These are phyloP conservation scores for Populus alba DNA, from an alignment of 345 rosid genomes.

Conservation along the genomic window DNA sequence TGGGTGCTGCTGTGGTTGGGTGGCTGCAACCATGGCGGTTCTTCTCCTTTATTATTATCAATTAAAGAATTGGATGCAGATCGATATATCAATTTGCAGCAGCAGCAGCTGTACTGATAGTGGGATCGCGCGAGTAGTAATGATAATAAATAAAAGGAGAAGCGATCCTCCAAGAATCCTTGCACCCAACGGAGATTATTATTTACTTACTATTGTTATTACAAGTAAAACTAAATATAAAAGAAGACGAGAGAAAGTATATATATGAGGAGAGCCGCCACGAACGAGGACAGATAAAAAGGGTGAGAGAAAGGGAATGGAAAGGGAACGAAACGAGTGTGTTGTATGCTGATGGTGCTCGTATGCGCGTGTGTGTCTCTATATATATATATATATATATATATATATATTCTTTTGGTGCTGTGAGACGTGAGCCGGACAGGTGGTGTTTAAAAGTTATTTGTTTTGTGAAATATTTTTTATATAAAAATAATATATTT, in stretches of 20 bases:
- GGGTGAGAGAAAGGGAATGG: not conserved
- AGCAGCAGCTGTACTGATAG: not conserved
- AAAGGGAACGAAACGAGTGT: not conserved
- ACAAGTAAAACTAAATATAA: not conserved
- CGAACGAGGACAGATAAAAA: not conserved
- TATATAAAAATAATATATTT: too few species aligned
- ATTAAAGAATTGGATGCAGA: not conserved
- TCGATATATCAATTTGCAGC: not conserved
- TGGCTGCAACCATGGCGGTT: conserved; percentile 56
- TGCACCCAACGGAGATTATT: not conserved
- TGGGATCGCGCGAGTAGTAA: not conserved
- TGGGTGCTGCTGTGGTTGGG: conserved; percentile 40
- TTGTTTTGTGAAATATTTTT: too few species aligned
- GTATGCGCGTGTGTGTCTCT: too few species aligned
- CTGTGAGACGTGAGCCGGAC: too few species aligned
- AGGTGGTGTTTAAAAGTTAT: too few species aligned
- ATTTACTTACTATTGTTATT: not conserved
- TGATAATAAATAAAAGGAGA: not conserved
- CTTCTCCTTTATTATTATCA: not conserved
- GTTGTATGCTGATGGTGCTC: too few species aligned
- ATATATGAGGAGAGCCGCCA: not conserved
- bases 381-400: too few species aligned
- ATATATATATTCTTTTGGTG: too few species aligned
- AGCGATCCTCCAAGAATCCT: not conserved
- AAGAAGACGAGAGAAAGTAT: not conserved